Evolutionary conservation across 345 rosid genomes (phyloP).

Genomic region (Hypericum androsaemum): DNA sequence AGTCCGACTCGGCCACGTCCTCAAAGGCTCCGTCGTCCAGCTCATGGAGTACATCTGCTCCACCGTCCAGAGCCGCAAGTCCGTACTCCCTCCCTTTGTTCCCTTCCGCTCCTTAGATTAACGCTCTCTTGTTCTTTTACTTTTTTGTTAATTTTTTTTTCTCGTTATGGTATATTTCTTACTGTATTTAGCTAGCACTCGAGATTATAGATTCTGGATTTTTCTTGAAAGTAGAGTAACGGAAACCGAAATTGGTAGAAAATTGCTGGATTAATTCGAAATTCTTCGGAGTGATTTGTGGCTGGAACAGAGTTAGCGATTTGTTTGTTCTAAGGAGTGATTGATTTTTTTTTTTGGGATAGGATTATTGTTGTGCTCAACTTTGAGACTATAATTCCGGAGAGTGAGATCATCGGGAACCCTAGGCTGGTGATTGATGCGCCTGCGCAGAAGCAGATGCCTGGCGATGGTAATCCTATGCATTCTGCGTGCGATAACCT

Average conservation of each 20-base stretch:
- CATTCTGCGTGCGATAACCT: slow-evolving; percentile 23
- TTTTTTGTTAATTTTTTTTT: neutral
- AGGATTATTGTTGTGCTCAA: slow-evolving; percentile 78
- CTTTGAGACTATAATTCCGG: slow-evolving; percentile 66
- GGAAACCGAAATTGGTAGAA: no score
- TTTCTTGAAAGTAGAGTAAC: no score
- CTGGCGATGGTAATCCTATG: slow-evolving; percentile 19
- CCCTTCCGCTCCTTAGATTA: neutral
- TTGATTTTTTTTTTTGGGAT: no score
- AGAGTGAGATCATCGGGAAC: slow-evolving; percentile 65
- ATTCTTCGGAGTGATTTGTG: no score
- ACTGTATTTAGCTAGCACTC: no score
- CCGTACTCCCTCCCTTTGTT: slow-evolving; percentile 3
- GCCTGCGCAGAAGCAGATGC: slow-evolving; percentile 29
- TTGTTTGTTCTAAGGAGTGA: no score
- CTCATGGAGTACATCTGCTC: slow-evolving; percentile 79
- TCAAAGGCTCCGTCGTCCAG: slow-evolving; percentile 77
- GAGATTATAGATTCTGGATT: no score
- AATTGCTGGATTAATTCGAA: no score
- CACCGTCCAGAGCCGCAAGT: slow-evolving; percentile 59
- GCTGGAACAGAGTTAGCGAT: no score
- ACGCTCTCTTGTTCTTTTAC: neutral
- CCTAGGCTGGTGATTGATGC: slow-evolving; percentile 36
- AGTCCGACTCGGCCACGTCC: slow-evolving; percentile 45
- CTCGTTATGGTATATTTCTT: neutral